Evolutionary conservation across 371 early-diverging fungal genomes (phyloP).

Genomic region (Rhizopus microsporus): DNA sequence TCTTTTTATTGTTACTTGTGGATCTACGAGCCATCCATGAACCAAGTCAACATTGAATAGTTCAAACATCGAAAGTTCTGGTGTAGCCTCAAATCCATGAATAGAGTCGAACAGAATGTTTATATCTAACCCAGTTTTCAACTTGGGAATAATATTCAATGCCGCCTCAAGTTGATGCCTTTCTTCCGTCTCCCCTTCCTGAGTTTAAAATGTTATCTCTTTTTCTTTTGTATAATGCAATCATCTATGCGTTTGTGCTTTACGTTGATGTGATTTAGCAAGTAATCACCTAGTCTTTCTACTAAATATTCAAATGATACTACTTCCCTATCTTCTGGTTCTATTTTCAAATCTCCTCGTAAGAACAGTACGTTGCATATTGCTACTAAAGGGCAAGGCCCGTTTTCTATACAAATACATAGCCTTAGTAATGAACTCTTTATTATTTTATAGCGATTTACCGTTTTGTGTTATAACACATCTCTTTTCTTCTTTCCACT

Average conservation of each 20-base stretch:
- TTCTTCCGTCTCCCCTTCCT: neutral
- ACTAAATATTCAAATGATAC: constrained; percentile 75
- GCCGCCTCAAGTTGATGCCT: constrained; percentile 43
- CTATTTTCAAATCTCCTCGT: constrained; percentile 69
- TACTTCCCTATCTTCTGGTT: constrained; percentile 53
- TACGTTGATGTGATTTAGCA: constrained; percentile 40
- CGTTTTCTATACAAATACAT: constrained; percentile 61
- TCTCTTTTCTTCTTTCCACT: constrained; percentile 56
- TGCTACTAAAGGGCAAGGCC: constrained; percentile 91
- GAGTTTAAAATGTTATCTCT: neutral
- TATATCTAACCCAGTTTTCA: constrained; percentile 70
- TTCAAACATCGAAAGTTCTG: constrained; percentile 77
- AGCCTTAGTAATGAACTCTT: neutral
- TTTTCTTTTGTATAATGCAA: neutral
- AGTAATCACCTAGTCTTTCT: constrained; percentile 72
- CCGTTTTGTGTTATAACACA: constrained; percentile 84
- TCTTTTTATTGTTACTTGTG: constrained; percentile 39
- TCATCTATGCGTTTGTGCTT: neutral
- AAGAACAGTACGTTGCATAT: constrained; percentile 84
- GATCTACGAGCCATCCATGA: constrained; percentile 91
- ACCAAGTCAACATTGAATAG: constrained; percentile 78
- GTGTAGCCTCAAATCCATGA: constrained; percentile 76
- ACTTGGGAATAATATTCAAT: constrained; percentile 53
- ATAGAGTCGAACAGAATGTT: constrained; percentile 81
- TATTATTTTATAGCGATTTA: constrained; percentile 23